Evolutionary conservation across 805 yeast species (phyloP).

Genomic region (Myxozyma udenii): DNA sequence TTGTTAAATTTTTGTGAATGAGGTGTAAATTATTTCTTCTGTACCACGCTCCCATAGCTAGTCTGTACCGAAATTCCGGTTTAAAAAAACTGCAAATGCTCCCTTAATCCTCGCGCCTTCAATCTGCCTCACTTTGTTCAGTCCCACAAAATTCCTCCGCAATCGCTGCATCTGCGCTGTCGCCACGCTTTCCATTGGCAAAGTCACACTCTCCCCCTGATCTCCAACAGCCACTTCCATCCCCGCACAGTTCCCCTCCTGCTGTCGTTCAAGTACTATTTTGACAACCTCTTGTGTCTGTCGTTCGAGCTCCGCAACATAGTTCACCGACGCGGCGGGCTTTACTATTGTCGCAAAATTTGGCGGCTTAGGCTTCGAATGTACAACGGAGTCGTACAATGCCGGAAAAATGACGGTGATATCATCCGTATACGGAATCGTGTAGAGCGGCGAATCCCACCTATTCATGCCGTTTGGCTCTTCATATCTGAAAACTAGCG

Average conservation of each 20-base stretch:
- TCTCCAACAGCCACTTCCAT: conserved; percentile 42
- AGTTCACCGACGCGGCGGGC: conserved; percentile 73
- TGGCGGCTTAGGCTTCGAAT: conserved; percentile 59
- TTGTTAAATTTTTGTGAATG: not conserved
- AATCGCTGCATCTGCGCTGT: conserved; percentile 79
- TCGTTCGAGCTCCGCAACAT: conserved; percentile 72
- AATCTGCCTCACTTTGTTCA: conserved; percentile 75
- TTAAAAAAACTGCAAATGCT: conserved; percentile 74
- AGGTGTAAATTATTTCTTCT: not conserved
- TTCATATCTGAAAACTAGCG: conserved; percentile 79
- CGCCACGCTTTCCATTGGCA: conserved; percentile 63
- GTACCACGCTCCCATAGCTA: not conserved
- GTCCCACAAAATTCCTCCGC: conserved; percentile 74
- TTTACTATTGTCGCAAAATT: conserved; percentile 81
- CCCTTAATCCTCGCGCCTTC: conserved; percentile 66
- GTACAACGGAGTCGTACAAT: conserved; percentile 51
- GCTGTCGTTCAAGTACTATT: conserved; percentile 61
- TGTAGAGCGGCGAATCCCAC: conserved; percentile 93
- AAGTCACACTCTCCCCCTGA: conserved; percentile 45
- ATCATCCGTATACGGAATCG: conserved; percentile 57
- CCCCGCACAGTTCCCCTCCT: conserved; percentile 43
- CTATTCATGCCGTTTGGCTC: conserved; percentile 83
- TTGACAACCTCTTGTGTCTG: conserved; percentile 63
- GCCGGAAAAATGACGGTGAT: conserved; percentile 52
- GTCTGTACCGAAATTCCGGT: conserved; percentile 50